Evolutionary conservation across 495 filamentous ascomycete species (phyloP), one percentile per base, ranked within the genome.

Genomic region (Xanthoparmelia taractica): DNA sequence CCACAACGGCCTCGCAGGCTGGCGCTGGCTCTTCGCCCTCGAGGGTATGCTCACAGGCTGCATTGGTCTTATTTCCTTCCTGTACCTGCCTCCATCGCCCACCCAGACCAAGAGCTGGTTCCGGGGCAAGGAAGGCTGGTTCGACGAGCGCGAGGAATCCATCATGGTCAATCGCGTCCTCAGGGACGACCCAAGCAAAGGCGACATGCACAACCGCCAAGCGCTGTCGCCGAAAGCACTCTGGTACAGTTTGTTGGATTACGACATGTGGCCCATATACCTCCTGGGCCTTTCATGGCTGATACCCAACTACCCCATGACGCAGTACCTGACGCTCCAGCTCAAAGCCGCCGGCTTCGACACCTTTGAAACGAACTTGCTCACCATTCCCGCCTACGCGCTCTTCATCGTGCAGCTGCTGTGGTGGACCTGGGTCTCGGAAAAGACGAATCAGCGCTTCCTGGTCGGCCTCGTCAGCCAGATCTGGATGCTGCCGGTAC

Each of bases 81-180:
- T 85, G 41, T 84, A 87, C 73, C 86, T 94, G 79, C 87, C 87
- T 0, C 76, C 89, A 0, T 87, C 85, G 0, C 88, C 89, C 0
- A 86, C 81, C 6, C 87, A 92, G 65, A 92, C 89, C 0, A 78
- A 77, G 27, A 85, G 82, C 50, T 78, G 79, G 72, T 82, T 88
- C 66, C 80, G 88, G 5, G 88, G 89, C 1, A 88, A 85, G 63
- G 76, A 88, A 5, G 88, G 88, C 6, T 90, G 87, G 87, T 90
- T 90, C 69, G 82, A 74, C 10, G 84, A 85, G 60, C 74, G 76
- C 2, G 85, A 89, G 66, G 84, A 86, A 66, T 15, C 29, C 5
- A 89, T 91, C 64, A 82, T 92, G 33, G 86, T 90, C 13, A 92
- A 89, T 63, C 82, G 89, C 5, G 78, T 90, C 5, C 73, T 91